These are phyloP conservation scores for Oryza meyeriana DNA, from an alignment of 176 grass and related monocot genomes.

Conservation along the genomic window DNA sequence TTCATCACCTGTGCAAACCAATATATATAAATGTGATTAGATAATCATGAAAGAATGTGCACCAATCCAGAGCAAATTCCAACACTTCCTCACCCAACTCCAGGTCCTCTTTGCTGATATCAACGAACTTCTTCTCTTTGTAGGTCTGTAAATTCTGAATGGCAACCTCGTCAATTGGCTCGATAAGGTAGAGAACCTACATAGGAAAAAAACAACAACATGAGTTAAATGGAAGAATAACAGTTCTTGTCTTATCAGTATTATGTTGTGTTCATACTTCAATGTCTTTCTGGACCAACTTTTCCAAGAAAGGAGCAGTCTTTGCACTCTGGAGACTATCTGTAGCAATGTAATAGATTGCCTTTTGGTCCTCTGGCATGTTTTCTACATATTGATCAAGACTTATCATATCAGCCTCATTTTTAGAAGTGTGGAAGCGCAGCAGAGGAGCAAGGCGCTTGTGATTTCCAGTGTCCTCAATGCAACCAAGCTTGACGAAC, in stretches of 20 bases:
- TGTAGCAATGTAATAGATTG: conserved; percentile 81
- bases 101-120: conserved; percentile 88
- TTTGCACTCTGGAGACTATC: conserved; percentile 81
- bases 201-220: conserved; percentile 13
- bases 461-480: conserved; percentile 89
- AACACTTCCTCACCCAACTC: conserved; percentile 64
- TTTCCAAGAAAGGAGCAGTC: conserved; percentile 82
- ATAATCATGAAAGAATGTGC: conserved; percentile 2
- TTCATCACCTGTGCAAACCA: conserved; percentile 47
- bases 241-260: not conserved
- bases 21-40: not conserved
- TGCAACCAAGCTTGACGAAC: conserved; percentile 83
- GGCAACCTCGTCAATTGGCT: conserved; percentile 91
- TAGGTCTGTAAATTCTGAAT: conserved; percentile 91
- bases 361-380: conserved; percentile 75
- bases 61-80: not conserved
- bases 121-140: conserved; percentile 93
- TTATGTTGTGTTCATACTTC: conserved; percentile 40
- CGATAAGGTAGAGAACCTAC: conserved; percentile 76
- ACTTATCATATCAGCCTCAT: conserved; percentile 64
- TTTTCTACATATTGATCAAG: conserved; percentile 86
- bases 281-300: conserved; percentile 78
- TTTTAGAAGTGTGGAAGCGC: conserved; percentile 77
- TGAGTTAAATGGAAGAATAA: not conserved
- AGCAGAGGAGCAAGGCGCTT: conserved; percentile 65